Evolutionary conservation across 495 filamentous ascomycete genomes (phyloP).

Genomic region (Penicillium ochrochloron): DNA sequence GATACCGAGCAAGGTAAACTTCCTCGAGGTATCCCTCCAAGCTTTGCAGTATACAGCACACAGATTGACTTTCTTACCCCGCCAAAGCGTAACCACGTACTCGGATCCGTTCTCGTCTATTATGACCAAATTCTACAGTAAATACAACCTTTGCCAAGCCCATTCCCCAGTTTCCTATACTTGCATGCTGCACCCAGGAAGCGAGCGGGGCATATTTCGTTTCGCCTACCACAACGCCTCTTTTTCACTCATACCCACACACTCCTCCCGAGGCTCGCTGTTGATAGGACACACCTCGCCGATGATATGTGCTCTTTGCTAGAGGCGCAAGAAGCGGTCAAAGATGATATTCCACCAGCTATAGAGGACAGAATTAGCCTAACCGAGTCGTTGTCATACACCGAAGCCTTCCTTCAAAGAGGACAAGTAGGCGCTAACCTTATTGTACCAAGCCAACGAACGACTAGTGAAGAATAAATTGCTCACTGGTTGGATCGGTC

Average conservation of each 20-base stretch:
- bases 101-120: neutral
- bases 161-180: conserved; percentile 7
- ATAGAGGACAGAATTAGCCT: neutral
- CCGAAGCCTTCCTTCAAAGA: neutral
- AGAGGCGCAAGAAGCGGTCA: conserved; percentile 22
- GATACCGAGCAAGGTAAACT: neutral
- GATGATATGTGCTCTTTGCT: neutral
- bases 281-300: conserved; percentile 8
- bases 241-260: conserved; percentile 6
- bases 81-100: neutral
- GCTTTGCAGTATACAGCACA: neutral
- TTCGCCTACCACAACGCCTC: conserved; percentile 4
- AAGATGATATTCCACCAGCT: neutral
- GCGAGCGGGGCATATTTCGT: conserved; percentile 21
- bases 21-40: neutral
- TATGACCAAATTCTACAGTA: neutral
- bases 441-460: neutral
- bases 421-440: neutral
- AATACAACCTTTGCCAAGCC: conserved; percentile 3
- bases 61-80: neutral
- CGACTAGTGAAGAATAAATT: neutral
- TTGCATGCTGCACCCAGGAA: conserved; percentile 3
- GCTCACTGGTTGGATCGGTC: neutral
- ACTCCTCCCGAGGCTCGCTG: neutral
- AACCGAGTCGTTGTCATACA: neutral